Evolutionary conservation across 1,139 yeast genomes (phyloP), one percentile per base, ranked within the genome.

Genomic region (Pichia sp.): DNA sequence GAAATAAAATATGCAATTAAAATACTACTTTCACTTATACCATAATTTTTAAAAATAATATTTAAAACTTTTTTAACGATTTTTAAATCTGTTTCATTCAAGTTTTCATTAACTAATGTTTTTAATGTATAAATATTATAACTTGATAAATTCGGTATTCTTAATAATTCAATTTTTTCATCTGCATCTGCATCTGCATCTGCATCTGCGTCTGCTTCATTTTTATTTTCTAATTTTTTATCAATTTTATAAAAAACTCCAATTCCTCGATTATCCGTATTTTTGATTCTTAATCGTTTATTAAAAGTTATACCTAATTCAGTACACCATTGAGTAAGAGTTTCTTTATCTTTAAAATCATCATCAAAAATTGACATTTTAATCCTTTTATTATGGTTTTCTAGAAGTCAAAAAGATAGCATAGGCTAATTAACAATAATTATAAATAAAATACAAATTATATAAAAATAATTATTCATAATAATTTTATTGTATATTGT

Each of bases 1-100:
- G 54, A 55, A 29, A 61, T 43, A n/a, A 66, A 42, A 36, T 58
- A 58, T 4, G 58, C 50, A 30, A 59, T 57, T 32, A 65, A 53
- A 4, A 58, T 57, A 20, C 55, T 48, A 12, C 62, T 55, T 25
- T 55, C 63, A 16, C 55, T 51, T 1, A 47, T 40, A 1, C 50
- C 41, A 2, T 47, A 47, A n/a, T 23, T 30, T 6, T 36, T 30
- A 25, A 60, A 51, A 20, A 61, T 50, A 27, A 45, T 46, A 3
- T 35, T 30, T 4, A 66, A 39, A 37, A 59, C 55, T 3, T 46
- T 47, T 42, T 61, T 64, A 0, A 57, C 40, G 16, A 58, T 46
- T 1, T 47, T 42, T 5, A 47, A 51, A 6, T 47, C 53, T 12
- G 54, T 47, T 6, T 47, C 49, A 12, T 37, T 22, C 11, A 54